Evolutionary conservation across 2,329 filamentous ascomycete genomes (phyloP), one percentile per base, ranked within the genome.

Genomic region (Sarocladium brachiariae): DNA sequence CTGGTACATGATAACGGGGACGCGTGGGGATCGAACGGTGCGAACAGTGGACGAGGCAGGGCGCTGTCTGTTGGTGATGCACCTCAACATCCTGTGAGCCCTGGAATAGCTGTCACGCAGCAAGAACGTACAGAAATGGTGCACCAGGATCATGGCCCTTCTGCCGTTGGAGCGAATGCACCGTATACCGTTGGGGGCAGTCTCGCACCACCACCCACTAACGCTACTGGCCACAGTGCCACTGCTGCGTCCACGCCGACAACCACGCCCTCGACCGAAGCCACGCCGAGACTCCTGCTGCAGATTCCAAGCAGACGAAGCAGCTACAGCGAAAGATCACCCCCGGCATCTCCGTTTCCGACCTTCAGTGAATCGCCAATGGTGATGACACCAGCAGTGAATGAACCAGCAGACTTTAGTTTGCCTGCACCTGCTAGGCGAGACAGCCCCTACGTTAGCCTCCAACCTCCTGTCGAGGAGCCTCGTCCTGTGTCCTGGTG

Each of bases 401-500:
- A 58, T 27, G 67, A 73, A 11, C 71, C 71, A 6, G 73, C 78
- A 1, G 83, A 82, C 56, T 73, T 85, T 50, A 72, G 73, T 53
- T 64, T 85, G 30, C 75, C 80, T 21, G 60, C 51, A 14, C 45
- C 54, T 9, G 51, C 53, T 35, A 78, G 46, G 65, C 72, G 58
- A 57, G 76, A 59, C 70, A 76, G 52, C 67, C 71, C 72, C 51
- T 75, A 78, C 55, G 68, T 70, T 19, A 66, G 67, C 33, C 62
- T 77, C 38, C 66, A 74, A 16, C 63, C 63, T 23, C 56, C 62
- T 19, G 55, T 57, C n/a, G 72, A 56, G 59, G 65, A 50, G 51
- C 71, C 61, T 49, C 76, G 67, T 58, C 77, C 69, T 5, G 72
- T 87, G 37, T 75, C 66, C 41, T 95, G 89, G 86, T 96, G 91